Evolutionary conservation across 2,329 filamentous ascomycete genomes (phyloP), one percentile per base, ranked within the genome.

Genomic region (Fusarium nisikadoi): DNA sequence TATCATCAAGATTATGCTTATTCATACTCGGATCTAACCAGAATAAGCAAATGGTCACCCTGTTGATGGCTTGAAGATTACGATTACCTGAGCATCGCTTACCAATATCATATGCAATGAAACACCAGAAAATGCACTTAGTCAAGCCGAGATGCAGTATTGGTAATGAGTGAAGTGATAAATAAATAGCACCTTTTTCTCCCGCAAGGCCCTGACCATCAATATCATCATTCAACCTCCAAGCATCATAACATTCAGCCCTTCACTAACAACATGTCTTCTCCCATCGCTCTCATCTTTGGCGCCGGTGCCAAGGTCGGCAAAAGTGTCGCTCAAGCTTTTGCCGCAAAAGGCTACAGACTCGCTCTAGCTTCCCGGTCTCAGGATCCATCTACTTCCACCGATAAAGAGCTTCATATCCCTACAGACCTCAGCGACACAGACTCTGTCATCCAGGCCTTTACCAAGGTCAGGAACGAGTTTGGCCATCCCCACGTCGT

Each of bases 241-340:
- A 5, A n/a, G 2, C 35, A 33, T 14, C 8, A 13, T 1, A 13
- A 9, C 6, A 9, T 14, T 9, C 2, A n/a, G 7, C 12, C 5
- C n/a, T 2, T 17, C 7, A 12, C 5, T 7, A 27, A 8, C 19
- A 12, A 13, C 13, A 68, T 68, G 65, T 25, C 46, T 16, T 46
- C 56, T 3, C 39, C 47, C 12, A 16, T 56, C 1, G 60, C 27
- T 13, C 63, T 71, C 9, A 60, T 71, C 16, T 59, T 71, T 8
- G 68, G 68, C 5, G 63, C 68, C 1, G 68, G 68, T 7, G 54
- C 68, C n/a, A 65, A 56, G 3, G 42, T 68, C 17, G 68, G 68
- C 10, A 39, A 29, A n/a, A 54, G 53, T 10, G 58, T 71, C 6
- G 68, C 68, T 4, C 39, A 72, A 19, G 43, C 63, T 5, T 59